Evolutionary conservation across 2,329 filamentous ascomycete genomes (phyloP), one percentile per base, ranked within the genome.

Genomic region (Keithomyces neogunnii): DNA sequence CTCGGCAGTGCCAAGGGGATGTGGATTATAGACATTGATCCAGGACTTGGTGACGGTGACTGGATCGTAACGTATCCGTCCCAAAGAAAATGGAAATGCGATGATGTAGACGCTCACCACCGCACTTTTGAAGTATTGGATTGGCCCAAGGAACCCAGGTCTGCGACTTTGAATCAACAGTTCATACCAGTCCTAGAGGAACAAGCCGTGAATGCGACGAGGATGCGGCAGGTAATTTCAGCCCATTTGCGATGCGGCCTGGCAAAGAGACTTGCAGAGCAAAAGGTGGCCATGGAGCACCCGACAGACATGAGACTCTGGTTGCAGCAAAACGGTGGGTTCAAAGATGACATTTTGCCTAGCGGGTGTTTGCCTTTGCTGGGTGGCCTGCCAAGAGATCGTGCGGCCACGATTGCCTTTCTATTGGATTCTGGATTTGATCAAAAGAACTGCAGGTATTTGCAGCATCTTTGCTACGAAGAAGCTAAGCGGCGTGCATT

Each of bases 1-100:
- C 77, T 91, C 36, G 85, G 81, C 8, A 80, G 84, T 19, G 85
- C 85, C 0, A 92, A 92, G 63, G 88, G 88, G 0, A 73, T 91
- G 56, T 91, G 86, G 87, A 74, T 85, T 45, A 65, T 85, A 4
- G 82, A 85, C 56, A 69, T 73, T 0, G 73, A 78, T 30, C 60
- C 66, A 1, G 57, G 56, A 0, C 65, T 64, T 0, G 67, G 67
- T 1, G 67, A 74, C 2, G 61, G 70, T 0, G 66, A 81, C 13
- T 88, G 84, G 85, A 86, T 90, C 42, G 75, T 84, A 51, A 80
- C 85, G 0, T 81, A 74, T 51, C 73, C 71, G 0, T 89, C 84
- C 0, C 88, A 92, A 53, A 66, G 75, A 1, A 92, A 92, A 59
- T 89, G 87, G 73, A 53, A 72, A 0, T 76, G 74, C 30, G 71